Base-by-base conservation (phyloP, 1,139 yeast species). In the Pichia sp. region DNA sequence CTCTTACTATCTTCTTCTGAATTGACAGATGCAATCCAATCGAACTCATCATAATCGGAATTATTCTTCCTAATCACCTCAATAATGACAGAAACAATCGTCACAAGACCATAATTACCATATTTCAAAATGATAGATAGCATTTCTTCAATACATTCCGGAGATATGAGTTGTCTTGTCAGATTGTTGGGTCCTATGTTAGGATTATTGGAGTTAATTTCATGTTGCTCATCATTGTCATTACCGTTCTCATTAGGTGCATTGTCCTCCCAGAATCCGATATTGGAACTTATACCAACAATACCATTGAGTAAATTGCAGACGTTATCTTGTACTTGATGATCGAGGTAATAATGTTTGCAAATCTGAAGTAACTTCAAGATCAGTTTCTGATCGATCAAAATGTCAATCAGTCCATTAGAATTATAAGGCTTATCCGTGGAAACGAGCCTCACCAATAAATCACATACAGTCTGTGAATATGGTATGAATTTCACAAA, bases 131-230 rank as follows among this genome's bases (percentile, higher is more conserved):
- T 85, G 38, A 84, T 72, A 16, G 74, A 63, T 39, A 94, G 78
- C 46, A 91, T 67, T 46, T 67, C 69, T 38, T 66, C 63, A 46
- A 78, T 67, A 65, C 86, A 77, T 41, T 73, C 72, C 29, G 74
- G 76, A 21, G 84, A 74, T 5, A 88, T 96, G 37, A 91, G 68
- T 55, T 87, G 93, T 46, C 99, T 68, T 1, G 97, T 87, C 34
- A 91, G 69, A 57, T 91, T 97, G 57, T 91, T 91, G 7, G 98
- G 97, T 1, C 99, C 98, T 46, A 91, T 86, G 14, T 93, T 84
- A n/a, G 95, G 83, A 49, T 82, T 84, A 48, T 71, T 77, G 14
- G 48, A 41, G 22, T 44, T 44, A 3, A 44, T 32, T 14, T 33
- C 44, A 28, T 49, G 50, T 12, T 51, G 51, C 30, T 51, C 55